These are phyloP conservation scores for Colletotrichum spinosum DNA, from an alignment of 2,329 filamentous ascomycete genomes.

Conservation along the genomic window DNA sequence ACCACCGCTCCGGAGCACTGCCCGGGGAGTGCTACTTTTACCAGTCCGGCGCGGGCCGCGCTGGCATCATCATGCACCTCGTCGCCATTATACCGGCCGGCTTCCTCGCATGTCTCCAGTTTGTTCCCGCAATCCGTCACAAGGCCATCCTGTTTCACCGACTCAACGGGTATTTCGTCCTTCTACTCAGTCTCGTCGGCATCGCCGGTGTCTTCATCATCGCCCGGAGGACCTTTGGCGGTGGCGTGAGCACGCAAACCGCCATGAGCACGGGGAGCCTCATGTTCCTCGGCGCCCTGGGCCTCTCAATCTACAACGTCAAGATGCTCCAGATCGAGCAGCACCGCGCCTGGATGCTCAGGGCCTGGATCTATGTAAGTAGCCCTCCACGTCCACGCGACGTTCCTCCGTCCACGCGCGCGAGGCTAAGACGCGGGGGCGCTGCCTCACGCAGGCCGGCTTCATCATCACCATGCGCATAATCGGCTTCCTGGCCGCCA, in stretches of 20 bases:
- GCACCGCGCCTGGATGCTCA: constrained; percentile 73
- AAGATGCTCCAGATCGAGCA: constrained; percentile 71
- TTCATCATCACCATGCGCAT: constrained; percentile 62
- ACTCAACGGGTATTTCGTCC: constrained; percentile 68
- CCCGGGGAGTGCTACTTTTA: constrained; percentile 55
- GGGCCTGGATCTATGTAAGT: constrained; percentile 62
- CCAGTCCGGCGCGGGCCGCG: constrained; percentile 41
- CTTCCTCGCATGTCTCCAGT: constrained; percentile 60
- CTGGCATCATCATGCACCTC: constrained; percentile 61
- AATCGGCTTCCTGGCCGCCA: constrained; percentile 54
- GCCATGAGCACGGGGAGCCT: constrained; percentile 57
- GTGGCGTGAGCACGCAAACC: constrained; percentile 61
- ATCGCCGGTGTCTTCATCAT: constrained; percentile 66
- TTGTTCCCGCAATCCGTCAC: constrained; percentile 59
- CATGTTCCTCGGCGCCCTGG: constrained; percentile 55
- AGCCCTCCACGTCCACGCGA: too few species aligned
- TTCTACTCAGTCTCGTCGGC: constrained; percentile 58
- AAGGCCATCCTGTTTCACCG: constrained; percentile 66
- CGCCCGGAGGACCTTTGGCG: constrained; percentile 63
- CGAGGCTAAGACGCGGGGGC: not conserved
- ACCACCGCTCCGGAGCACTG: constrained; percentile 37
- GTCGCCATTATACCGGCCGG: constrained; percentile 57
- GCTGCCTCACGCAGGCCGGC: constrained; percentile 47
- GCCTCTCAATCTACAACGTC: constrained; percentile 66
- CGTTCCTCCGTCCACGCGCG: not conserved